Evolutionary conservation across 192 early-diverging fungal species (phyloP), one percentile per base, ranked within the genome.

Genomic region (Jimgerdemannia flammicorona): DNA sequence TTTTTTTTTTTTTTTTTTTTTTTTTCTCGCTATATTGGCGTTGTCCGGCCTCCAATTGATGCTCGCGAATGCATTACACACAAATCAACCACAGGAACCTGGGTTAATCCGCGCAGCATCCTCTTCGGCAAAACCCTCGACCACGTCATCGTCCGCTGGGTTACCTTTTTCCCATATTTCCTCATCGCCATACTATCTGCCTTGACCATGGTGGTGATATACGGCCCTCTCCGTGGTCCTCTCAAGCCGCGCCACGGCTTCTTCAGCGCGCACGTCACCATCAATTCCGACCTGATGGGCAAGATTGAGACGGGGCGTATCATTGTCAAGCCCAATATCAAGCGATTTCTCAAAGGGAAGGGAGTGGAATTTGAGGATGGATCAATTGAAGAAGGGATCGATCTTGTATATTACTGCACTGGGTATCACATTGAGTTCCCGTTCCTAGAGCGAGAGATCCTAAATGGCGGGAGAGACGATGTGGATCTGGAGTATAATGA

Each of bases 331-430:
- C 82, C 82, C 44, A 86, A 89, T 75, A 85, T 91, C 20, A 64
- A 68, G 11, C 44, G 74, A 49, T 74, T 91, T 40, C 77, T 73
- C 3, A 68, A 70, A 3, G 86, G 78, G n/a, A 77, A 75, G 71
- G 83, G 73, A 11, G 49, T 54, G 4, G 49, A 54, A 11, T 91
- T 93, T 80, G 81, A 78, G 1, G 91, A 93, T 76, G 87, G 85
- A 39, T 86, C 84, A 3, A 75, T 75, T 40, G 29, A 82, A 39
- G 84, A 86, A 6, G 63, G 83, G 40, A 80, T 91, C 14, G 91
- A 93, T 78, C 67, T 70, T 19, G 78, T 93, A 3, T 79, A 91
- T 39, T 90, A 84, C 66, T 89, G 88, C 71, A 93, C 91, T 0
- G 91, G 91, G 3, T 91, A 89, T 78, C 66, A 83, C 3, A 87